Evolutionary conservation across 495 filamentous ascomycete genomes (phyloP), one percentile per base, ranked within the genome.

Genomic region (Xylaria intraflava): DNA sequence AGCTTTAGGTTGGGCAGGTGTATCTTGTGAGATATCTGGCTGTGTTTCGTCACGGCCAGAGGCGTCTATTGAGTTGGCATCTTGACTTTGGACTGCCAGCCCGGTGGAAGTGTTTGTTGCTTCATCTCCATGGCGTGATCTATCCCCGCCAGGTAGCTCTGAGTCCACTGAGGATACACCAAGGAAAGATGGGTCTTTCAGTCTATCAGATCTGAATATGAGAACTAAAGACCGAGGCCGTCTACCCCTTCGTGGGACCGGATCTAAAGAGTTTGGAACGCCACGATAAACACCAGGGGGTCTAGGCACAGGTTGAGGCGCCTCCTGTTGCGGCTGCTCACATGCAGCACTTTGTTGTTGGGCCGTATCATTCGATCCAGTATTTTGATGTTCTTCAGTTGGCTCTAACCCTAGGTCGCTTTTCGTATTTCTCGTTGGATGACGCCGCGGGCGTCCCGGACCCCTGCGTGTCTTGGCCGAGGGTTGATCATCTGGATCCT

Each of bases 151-250:
- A 26, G 17, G 4, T 6, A 6, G 20, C 35, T 17, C 51, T 8
- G 23, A 44, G 12, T 8, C 43, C 17, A 23, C 35, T 0, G 26
- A 27, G 33, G 29, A 16, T 16, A 29, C 19, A 12, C 51, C 51
- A 7, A 64, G 47, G 35, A 62, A 64, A 11, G 40, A 41, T 16
- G 42, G 54, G 45, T 60, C 40, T 39, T 67, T 71, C 19, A 71
- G 57, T 51, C 59, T 57, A 27, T 69, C 58, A 1, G 53, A 54
- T 40, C 58, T 63, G 29, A 74, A 66, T 31, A 65, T 62, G 2
- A 72, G 49, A 16, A 74, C 69, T 1, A 67, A 29, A n/a, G 71
- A 70, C 41, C 61, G 62, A 29, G 38, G 64, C 22, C 49, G 58
- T 27, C 65, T 57, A 1, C 67, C 60, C 31, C 66, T 72, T 47